phyloP scores from a whole-genome alignment of 208 protist species.

The Phytomonas sp. region DNA sequence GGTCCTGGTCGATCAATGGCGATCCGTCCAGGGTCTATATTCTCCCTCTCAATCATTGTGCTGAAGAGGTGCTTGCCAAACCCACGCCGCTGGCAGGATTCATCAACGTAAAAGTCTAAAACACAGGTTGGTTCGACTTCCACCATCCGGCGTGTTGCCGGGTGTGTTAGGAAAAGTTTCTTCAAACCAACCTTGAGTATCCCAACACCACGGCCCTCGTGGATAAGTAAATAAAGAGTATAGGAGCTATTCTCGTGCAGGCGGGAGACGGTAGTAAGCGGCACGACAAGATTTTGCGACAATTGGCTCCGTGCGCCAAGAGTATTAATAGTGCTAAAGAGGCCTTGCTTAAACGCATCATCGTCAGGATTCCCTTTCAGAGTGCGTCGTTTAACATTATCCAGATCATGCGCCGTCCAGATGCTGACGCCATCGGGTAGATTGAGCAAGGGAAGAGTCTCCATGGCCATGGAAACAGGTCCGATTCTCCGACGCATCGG shows the following conservation, averaged over 20 bases:
- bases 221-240: constrained; percentile 55
- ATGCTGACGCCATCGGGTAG: constrained; percentile 48
- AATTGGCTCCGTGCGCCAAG: constrained; percentile 52
- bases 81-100: constrained; percentile 72
- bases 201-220: constrained; percentile 53
- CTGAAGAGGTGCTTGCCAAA: constrained; percentile 76
- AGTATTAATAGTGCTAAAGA: constrained; percentile 73
- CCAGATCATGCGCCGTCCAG: constrained; percentile 43
- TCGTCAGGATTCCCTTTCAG: constrained; percentile 6
- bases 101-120: constrained; percentile 92
- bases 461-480: constrained; percentile 1
- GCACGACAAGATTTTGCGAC: constrained; percentile 44
- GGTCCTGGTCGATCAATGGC: constrained; percentile 88
- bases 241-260: constrained; percentile 45
- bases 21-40: constrained; percentile 37
- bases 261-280: constrained; percentile 53
- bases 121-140: constrained; percentile 90
- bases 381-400: constrained; percentile 18
- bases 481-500: neutral
- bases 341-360: constrained; percentile 17
- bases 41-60: constrained; percentile 46
- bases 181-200: constrained; percentile 88
- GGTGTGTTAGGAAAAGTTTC: constrained; percentile 82
- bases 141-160: constrained; percentile 29
- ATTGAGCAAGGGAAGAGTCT: constrained; percentile 23